These are phyloP conservation scores for Erodium texanum DNA, from an alignment of 441 rosid genomes.

Conservation along the genomic window DNA sequence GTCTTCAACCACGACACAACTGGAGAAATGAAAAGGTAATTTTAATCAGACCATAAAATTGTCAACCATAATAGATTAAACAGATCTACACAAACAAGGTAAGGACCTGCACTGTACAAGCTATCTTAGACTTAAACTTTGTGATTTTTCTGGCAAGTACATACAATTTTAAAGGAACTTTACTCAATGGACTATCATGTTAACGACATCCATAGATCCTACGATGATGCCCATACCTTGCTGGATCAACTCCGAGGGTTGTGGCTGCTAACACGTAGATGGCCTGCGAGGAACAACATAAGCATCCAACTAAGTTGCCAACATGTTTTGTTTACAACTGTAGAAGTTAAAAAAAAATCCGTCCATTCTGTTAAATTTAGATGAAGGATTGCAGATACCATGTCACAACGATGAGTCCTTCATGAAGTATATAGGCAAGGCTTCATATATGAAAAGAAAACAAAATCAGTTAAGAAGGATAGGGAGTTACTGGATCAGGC, in stretches of 20 bases:
- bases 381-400: background rate
- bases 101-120: too few relatives aligned
- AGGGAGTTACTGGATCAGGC: slow-evolving; percentile 67
- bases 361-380: background rate
- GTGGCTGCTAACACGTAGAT: slow-evolving; percentile 79
- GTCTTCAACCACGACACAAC: slow-evolving; percentile 93
- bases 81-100: too few relatives aligned
- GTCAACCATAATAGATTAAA: too few relatives aligned
- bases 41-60: background rate
- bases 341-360: background rate
- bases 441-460: background rate
- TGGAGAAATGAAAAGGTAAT: slow-evolving; percentile 22
- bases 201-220: background rate
- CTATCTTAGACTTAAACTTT: background rate
- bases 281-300: slow-evolving; percentile 44
- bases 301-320: background rate
- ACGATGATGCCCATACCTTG: slow-evolving; percentile 44
- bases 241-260: slow-evolving; percentile 75
- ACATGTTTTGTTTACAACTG: background rate
- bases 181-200: background rate
- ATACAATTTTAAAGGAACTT: background rate
- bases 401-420: background rate
- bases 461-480: slow-evolving; percentile 1
- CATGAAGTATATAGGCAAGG: too few relatives aligned
- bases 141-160: background rate